Evolutionary conservation across 352 stramenopile species (phyloP).

Genomic region (Phytophthora pluvialis): DNA sequence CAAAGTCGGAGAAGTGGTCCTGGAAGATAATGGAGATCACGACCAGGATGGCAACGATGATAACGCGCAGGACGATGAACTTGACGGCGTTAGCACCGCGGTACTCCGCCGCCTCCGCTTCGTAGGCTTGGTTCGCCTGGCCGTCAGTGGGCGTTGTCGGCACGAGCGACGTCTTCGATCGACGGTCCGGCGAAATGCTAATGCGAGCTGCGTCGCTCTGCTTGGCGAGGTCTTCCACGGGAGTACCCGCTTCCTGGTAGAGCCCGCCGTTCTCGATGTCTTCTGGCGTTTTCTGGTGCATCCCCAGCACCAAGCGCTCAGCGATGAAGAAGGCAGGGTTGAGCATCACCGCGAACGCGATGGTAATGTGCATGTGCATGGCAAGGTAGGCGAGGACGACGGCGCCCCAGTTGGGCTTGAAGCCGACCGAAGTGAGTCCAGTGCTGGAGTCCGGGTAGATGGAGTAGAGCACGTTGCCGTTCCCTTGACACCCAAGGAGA

Average conservation of each 20-base stretch:
- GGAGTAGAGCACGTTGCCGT: slow-evolving; percentile 61
- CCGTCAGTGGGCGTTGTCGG: slow-evolving; percentile 31
- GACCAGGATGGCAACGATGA: slow-evolving; percentile 49
- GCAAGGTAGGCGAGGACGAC: slow-evolving; percentile 34
- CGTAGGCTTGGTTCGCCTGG: slow-evolving; percentile 23
- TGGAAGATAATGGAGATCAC: slow-evolving; percentile 49
- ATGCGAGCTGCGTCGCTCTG: slow-evolving; percentile 26
- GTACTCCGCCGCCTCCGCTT: slow-evolving; percentile 42
- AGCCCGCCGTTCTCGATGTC: slow-evolving; percentile 36
- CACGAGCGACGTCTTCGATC: slow-evolving; percentile 33
- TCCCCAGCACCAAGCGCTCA: slow-evolving; percentile 40
- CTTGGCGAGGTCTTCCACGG: slow-evolving; percentile 16
- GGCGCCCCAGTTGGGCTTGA: slow-evolving; percentile 36
- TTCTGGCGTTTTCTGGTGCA: slow-evolving; percentile 42
- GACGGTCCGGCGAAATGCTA: slow-evolving; percentile 44
- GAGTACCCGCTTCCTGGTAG: slow-evolving; percentile 39
- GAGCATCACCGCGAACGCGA: slow-evolving; percentile 46
- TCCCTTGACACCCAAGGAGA: slow-evolving; percentile 56
- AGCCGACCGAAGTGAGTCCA: slow-evolving; percentile 44
- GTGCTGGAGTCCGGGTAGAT: slow-evolving; percentile 48
- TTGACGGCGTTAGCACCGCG: slow-evolving; percentile 43
- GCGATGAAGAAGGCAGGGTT: slow-evolving; percentile 48
- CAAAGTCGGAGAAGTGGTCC: slow-evolving; percentile 55
- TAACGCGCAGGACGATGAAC: slow-evolving; percentile 49
- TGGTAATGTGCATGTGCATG: slow-evolving; percentile 41